Conservation (phyloP, 345 rosid species). For the Sapria himalayana region DNA sequence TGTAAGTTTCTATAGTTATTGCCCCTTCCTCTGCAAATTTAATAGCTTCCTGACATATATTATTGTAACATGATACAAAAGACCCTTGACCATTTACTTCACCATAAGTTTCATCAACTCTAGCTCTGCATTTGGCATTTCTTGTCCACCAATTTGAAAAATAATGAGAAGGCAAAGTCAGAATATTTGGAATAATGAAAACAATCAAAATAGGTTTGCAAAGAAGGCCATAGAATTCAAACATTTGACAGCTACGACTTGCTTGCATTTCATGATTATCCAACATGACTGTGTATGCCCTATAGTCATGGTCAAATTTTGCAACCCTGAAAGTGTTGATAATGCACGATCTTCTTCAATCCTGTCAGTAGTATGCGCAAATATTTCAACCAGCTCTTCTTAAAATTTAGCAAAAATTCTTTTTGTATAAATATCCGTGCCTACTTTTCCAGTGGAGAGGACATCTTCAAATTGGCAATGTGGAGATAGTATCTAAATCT, state of each 20-base stretch:
- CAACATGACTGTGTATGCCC: slow-evolving; percentile 26
- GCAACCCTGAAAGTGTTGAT: slow-evolving; percentile 31
- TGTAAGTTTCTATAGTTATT: slow-evolving; percentile 27
- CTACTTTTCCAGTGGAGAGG: slow-evolving; percentile 59
- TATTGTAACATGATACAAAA: slow-evolving; percentile 34
- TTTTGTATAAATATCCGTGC: slow-evolving; percentile 40
- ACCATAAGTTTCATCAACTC: slow-evolving; percentile 17
- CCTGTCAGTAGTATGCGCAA: slow-evolving; percentile 42
- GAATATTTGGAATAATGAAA: slow-evolving; percentile 46
- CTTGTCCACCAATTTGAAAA: slow-evolving; percentile 42
- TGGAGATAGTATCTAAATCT: slow-evolving; percentile 36
- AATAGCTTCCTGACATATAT: slow-evolving; percentile 30
- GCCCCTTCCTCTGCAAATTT: slow-evolving; percentile 45
- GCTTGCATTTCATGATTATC: slow-evolving; percentile 26
- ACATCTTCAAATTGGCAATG: slow-evolving; percentile 35
- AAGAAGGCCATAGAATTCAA: slow-evolving; percentile 42
- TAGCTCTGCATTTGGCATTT: slow-evolving; percentile 31
- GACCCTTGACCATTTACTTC: slow-evolving; percentile 18
- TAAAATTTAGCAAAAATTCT: slow-evolving; percentile 41
- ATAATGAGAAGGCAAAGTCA: slow-evolving; percentile 37
- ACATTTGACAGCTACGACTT: slow-evolving; percentile 51
- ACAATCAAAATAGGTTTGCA: slow-evolving; percentile 49
- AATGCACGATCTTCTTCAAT: slow-evolving; percentile 29
- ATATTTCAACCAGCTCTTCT: slow-evolving; percentile 57
- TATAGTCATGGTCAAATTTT: slow-evolving; percentile 40